Percentiles rank a stretch among this genome's conserved stretches.
Evolutionary conservation across 768 basidiomycete genomes (phyloP).

Genomic region (Hericium coralloides): DNA sequence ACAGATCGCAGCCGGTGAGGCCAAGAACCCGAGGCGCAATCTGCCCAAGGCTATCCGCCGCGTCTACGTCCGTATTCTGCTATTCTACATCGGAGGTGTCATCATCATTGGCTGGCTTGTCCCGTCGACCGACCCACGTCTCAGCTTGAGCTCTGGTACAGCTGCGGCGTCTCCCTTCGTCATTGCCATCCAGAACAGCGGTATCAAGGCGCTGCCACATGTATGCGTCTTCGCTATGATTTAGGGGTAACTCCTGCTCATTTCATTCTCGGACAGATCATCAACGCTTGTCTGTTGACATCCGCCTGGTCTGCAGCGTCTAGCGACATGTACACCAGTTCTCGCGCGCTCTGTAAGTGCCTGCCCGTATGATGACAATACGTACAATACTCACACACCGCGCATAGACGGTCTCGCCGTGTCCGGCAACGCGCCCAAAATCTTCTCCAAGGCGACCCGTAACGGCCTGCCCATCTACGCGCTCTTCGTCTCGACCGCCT

Average conservation of each 20-base stretch:
- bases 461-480: slow-evolving; percentile 72
- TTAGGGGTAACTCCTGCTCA: neutral
- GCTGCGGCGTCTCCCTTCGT: slow-evolving; percentile 84
- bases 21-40: slow-evolving; percentile 75
- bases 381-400: neutral
- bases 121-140: slow-evolving; percentile 51
- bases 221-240: slow-evolving; percentile 32
- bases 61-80: slow-evolving; percentile 69
- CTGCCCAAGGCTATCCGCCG: slow-evolving; percentile 51
- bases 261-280: slow-evolving; percentile 36
- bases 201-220: slow-evolving; percentile 80
- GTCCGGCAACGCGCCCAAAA: slow-evolving; percentile 71
- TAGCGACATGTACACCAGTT: slow-evolving; percentile 84
- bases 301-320: slow-evolving; percentile 92
- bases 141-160: slow-evolving; percentile 46
- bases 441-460: slow-evolving; percentile 63
- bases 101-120: slow-evolving; percentile 78
- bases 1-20: slow-evolving; percentile 83
- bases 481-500: slow-evolving; percentile 57
- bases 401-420: slow-evolving; percentile 66
- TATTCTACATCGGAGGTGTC: slow-evolving; percentile 62
- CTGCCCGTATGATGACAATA: neutral
- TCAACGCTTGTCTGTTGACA: slow-evolving; percentile 76
- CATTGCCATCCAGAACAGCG: slow-evolving; percentile 77
- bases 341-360: slow-evolving; percentile 70